Percentiles rank a stretch among this genome's conserved stretches.
phyloP scores from a whole-genome alignment of 2,329 filamentous ascomycete species.

The Colletotrichum scovillei region DNA sequence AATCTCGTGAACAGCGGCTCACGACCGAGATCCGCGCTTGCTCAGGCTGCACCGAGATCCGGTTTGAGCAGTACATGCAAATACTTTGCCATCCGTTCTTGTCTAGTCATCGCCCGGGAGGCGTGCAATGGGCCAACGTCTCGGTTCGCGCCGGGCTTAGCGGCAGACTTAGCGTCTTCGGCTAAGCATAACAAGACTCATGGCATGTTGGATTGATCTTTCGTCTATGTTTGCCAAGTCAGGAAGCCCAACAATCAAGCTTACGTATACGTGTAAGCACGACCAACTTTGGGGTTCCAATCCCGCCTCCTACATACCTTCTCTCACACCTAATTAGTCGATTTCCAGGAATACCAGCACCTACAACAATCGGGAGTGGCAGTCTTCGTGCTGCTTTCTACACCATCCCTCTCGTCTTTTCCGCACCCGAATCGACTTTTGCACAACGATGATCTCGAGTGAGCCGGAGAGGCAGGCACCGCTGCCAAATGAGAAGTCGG shows the following conservation, averaged over 20 bases:
- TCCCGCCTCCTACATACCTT: background rate
- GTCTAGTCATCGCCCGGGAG: background rate
- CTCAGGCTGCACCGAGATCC: background rate
- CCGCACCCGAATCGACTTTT: background rate
- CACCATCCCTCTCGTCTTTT: background rate
- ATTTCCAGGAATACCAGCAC: background rate
- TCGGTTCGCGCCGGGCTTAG: slow-evolving; percentile 8
- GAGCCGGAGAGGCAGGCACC: background rate
- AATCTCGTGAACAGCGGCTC: background rate
- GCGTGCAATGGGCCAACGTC: background rate
- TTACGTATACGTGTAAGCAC: background rate
- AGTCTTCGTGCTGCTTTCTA: background rate
- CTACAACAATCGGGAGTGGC: background rate
- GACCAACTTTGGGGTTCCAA: background rate
- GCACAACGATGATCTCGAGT: background rate
- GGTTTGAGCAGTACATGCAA: background rate
- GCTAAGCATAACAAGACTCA: background rate
- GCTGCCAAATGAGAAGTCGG: background rate
- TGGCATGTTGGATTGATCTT: background rate
- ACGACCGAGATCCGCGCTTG: background rate
- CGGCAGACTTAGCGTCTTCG: background rate
- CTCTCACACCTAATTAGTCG: background rate
- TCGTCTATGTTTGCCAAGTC: background rate
- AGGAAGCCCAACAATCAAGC: background rate
- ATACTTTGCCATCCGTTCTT: background rate